Evolutionary conservation across 2,329 filamentous ascomycete genomes (phyloP), one percentile per base, ranked within the genome.

Genomic region (Talaromyces funiculosus): DNA sequence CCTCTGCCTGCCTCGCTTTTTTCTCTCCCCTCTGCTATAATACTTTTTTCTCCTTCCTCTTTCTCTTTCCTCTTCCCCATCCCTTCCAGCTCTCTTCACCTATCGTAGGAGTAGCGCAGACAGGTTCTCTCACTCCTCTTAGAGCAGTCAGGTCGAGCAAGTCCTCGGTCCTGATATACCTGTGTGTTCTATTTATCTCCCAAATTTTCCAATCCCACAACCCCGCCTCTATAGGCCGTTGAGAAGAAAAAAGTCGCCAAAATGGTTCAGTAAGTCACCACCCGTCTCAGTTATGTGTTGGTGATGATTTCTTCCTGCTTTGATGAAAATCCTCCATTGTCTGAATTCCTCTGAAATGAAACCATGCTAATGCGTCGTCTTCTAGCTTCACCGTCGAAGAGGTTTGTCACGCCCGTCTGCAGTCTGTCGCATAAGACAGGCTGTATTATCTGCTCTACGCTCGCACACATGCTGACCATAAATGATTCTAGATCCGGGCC

Each of bases 351-450:
- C n/a, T n/a, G n/a, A n/a, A n/a, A n/a, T n/a, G n/a, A n/a, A n/a
- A n/a, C n/a, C n/a, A 24, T 65, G 64, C 74, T 77, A 69, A 77
- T 64, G 58, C 57, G 24, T 61, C 20, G 14, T 58, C 51, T 69
- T 68, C 63, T 77, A 97, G 92, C 88, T 97, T 97, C 88, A 97
- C 94, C 77, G 88, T 97, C 82, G 93, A 97, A 79, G 92, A 87
- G 82, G 84, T 87, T 81, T 76, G 82, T 79, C 68, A 51, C 9
- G 38, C 60, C 61, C 62, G 37, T 42, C 53, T 14, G 9, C 31
- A 40, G 22, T 20, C 18, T 45, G 22, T 9, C 57, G 26, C 14
- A 40, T 40, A 8, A 54, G 18, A 31, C 38, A 26, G 51, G 29
- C 37, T 54, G 38, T 35, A 29, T 18, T 26, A 42, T 45, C 22